Evolutionary conservation across 768 basidiomycete species (phyloP).

Genomic region (Agaricus bisporus): DNA sequence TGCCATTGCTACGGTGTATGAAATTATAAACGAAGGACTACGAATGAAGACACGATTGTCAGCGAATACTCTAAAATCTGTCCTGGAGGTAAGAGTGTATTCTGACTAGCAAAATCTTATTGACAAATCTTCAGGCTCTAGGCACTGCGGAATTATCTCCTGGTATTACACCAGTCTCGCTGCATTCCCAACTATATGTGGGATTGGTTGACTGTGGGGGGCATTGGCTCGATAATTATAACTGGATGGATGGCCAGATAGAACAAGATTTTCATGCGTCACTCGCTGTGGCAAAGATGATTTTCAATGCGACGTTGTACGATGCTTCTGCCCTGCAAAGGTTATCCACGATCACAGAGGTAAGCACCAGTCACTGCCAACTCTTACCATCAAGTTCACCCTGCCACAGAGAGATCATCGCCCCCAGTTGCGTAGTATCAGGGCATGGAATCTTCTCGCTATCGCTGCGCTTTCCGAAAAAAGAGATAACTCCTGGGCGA

Average conservation of each 20-base stretch:
- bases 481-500: slow-evolving; percentile 25
- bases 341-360: slow-evolving; percentile 31
- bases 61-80: slow-evolving; percentile 40
- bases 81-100: slow-evolving; percentile 44
- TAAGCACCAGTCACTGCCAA: slow-evolving; percentile 13
- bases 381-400: neutral
- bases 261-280: slow-evolving; percentile 50
- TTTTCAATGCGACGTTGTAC: slow-evolving; percentile 41
- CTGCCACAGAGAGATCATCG: slow-evolving; percentile 1
- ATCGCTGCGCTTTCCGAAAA: slow-evolving; percentile 45
- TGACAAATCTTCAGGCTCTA: slow-evolving; percentile 6
- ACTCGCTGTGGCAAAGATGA: slow-evolving; percentile 43
- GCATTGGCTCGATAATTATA: slow-evolving; percentile 45
- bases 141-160: slow-evolving; percentile 11
- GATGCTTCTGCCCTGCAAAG: slow-evolving; percentile 36
- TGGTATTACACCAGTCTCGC: slow-evolving; percentile 12
- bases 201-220: slow-evolving; percentile 44
- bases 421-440: slow-evolving; percentile 30
- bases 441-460: slow-evolving; percentile 62
- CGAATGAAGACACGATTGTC: slow-evolving; percentile 45
- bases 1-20: slow-evolving; percentile 38
- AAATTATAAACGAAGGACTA: slow-evolving; percentile 47
- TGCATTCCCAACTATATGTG: neutral
- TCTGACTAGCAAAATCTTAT: neutral
- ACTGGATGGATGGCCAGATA: slow-evolving; percentile 37